A percentile compares a stretch with the other conserved stretches of the same genome.
These are phyloP conservation scores for Magnaporthiopsis poae DNA, from an alignment of 2,329 filamentous ascomycete genomes.

Conservation along the genomic window DNA sequence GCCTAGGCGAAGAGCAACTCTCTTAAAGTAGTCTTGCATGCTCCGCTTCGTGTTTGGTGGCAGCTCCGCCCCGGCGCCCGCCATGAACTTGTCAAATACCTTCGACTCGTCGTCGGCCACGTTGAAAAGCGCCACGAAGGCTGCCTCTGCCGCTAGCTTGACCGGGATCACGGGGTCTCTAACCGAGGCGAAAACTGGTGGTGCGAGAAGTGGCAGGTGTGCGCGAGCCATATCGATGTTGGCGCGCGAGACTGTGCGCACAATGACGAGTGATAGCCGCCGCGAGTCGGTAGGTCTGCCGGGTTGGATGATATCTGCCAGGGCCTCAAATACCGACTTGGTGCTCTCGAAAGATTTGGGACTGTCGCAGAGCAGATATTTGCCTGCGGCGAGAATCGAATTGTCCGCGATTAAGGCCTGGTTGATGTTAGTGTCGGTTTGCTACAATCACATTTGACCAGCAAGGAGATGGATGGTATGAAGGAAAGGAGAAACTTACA, in stretches of 20 bases:
- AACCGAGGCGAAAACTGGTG: slow-evolving; percentile 78
- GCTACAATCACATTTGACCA: not conserved
- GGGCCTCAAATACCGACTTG: slow-evolving; percentile 69
- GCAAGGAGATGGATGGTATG: not conserved
- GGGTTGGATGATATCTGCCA: slow-evolving; percentile 66
- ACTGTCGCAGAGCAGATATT: slow-evolving; percentile 67
- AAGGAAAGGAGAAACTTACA: slow-evolving; percentile 39
- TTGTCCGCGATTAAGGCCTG: slow-evolving; percentile 82
- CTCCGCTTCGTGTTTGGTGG: slow-evolving; percentile 67
- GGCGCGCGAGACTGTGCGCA: slow-evolving; percentile 72
- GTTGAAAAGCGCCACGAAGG: slow-evolving; percentile 81
- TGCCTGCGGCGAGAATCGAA: slow-evolving; percentile 78
- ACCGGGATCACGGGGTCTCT: slow-evolving; percentile 88
- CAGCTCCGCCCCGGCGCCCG: slow-evolving; percentile 53
- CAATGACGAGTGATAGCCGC: slow-evolving; percentile 73
- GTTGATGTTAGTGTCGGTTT: slow-evolving; percentile 13
- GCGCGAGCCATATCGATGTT: slow-evolving; percentile 73
- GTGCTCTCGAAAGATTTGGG: slow-evolving; percentile 63
- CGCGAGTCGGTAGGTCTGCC: slow-evolving; percentile 74
- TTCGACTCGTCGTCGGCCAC: slow-evolving; percentile 78
- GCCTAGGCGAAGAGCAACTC: slow-evolving; percentile 76
- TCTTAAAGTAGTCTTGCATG: slow-evolving; percentile 96
- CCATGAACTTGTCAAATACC: slow-evolving; percentile 86
- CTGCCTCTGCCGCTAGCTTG: slow-evolving; percentile 88
- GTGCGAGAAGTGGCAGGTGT: slow-evolving; percentile 69